phyloP scores from a whole-genome alignment of 1,284 basidiomycete genomes.

The Malassezia restricta region DNA sequence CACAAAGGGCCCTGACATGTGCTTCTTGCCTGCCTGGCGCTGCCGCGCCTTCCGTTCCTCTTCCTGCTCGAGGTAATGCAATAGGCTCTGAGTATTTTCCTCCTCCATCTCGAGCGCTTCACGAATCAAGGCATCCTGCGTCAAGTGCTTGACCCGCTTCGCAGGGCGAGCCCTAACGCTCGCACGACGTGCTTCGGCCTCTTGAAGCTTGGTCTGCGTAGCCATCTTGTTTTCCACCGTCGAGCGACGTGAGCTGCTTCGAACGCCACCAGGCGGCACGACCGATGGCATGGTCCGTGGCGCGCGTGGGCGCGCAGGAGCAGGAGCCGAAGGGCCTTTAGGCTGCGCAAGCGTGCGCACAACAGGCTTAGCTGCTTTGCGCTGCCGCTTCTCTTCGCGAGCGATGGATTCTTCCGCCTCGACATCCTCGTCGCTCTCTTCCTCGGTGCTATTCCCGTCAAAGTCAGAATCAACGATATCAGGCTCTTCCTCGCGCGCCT shows the following conservation, averaged over 20 bases:
- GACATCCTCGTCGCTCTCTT: constrained; percentile 15
- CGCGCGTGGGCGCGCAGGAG: background rate
- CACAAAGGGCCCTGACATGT: constrained; percentile 60
- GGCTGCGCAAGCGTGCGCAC: background rate
- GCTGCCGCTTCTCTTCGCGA: constrained; percentile 16
- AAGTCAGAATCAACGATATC: constrained; percentile 41
- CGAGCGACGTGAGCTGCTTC: constrained; percentile 20
- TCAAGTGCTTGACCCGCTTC: constrained; percentile 48
- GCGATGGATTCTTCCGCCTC: constrained; percentile 25
- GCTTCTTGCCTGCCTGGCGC: constrained; percentile 53
- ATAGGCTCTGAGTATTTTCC: constrained; percentile 64
- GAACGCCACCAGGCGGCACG: background rate
- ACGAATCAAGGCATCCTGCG: constrained; percentile 67
- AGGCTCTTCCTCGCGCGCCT: constrained; percentile 23
- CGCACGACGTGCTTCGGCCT: constrained; percentile 57
- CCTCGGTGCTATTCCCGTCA: constrained; percentile 27
- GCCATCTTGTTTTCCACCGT: constrained; percentile 34
- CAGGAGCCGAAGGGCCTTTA: background rate
- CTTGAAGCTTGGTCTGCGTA: constrained; percentile 47
- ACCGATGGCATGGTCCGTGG: background rate
- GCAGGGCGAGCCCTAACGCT: constrained; percentile 7
- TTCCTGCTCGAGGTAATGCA: constrained; percentile 63
- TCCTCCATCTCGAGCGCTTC: constrained; percentile 73
- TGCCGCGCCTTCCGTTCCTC: constrained; percentile 65
- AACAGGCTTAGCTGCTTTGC: background rate